Percentiles rank a stretch among this genome's conserved stretches.
Conservation (phyloP, 2,329 filamentous ascomycete species). For the Cladobotryum protrusum region DNA sequence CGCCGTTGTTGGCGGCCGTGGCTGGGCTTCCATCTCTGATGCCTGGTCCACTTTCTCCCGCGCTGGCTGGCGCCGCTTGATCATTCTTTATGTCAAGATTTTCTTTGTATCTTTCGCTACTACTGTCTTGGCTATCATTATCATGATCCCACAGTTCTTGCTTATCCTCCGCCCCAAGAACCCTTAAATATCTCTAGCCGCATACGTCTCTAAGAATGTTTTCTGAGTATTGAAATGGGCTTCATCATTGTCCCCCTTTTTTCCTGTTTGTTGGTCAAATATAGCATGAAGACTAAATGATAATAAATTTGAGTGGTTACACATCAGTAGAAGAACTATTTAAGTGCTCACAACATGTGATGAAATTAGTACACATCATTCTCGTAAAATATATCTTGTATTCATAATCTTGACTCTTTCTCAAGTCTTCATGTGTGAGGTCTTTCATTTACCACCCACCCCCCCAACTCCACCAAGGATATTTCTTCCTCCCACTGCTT, state of each 20-base stretch:
- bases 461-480: slow-evolving; percentile 5
- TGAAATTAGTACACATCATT: too few species aligned
- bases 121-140: slow-evolving; percentile 35
- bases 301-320: too few species aligned
- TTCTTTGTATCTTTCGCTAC: slow-evolving; percentile 47
- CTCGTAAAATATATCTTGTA: slow-evolving; percentile 1
- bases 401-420: slow-evolving; percentile 8
- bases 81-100: slow-evolving; percentile 71
- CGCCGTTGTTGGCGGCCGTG: slow-evolving; percentile 65
- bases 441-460: slow-evolving; percentile 10
- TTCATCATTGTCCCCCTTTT: too few species aligned
- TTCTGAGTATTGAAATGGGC: too few species aligned
- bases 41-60: slow-evolving; percentile 75
- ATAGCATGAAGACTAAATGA: too few species aligned
- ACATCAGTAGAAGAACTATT: too few species aligned
- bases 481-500: neutral
- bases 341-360: too few species aligned
- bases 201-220: neutral
- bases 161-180: slow-evolving; percentile 26
- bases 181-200: neutral
- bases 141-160: slow-evolving; percentile 48
- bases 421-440: slow-evolving; percentile 9
- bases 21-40: slow-evolving; percentile 64
- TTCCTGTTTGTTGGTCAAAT: too few species aligned
- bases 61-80: slow-evolving; percentile 63